Percentiles rank a stretch among this genome's conserved stretches.
Conservation (phyloP, 2,329 filamentous ascomycete genomes). For the Diaporthe citri region DNA sequence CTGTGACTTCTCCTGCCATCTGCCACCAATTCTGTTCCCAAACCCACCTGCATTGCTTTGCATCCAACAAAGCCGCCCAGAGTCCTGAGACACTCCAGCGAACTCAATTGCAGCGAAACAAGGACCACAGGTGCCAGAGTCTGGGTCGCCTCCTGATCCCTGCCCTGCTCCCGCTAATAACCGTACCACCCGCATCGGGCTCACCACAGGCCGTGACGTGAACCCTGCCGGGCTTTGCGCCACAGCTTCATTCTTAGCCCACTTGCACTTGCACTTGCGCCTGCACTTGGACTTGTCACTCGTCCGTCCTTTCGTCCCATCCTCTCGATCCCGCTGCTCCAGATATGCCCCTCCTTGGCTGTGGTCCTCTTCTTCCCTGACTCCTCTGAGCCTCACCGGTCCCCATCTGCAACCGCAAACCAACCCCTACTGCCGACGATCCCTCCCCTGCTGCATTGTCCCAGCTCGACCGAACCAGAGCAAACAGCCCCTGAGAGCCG, state of each 20-base stretch:
- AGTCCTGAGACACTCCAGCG: slow-evolving; percentile 15
- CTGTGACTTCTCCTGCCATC: background rate
- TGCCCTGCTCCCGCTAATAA: slow-evolving; percentile 24
- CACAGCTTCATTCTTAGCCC: slow-evolving; percentile 32
- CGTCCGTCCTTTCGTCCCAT: slow-evolving; percentile 6
- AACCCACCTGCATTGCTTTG: background rate
- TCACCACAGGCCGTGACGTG: slow-evolving; percentile 10
- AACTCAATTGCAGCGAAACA: slow-evolving; percentile 18
- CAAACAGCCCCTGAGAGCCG: slow-evolving; percentile 28
- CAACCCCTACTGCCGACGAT: background rate
- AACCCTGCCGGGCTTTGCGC: slow-evolving; percentile 31
- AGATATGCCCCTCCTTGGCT: slow-evolving; percentile 28
- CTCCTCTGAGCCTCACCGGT: background rate
- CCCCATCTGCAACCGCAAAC: background rate
- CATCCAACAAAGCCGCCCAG: slow-evolving; percentile 5
- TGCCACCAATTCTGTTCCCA: background rate
- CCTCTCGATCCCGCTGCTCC: slow-evolving; percentile 7
- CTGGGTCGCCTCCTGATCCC: slow-evolving; percentile 25
- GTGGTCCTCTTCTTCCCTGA: background rate
- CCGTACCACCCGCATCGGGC: background rate
- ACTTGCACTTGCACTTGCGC: background rate
- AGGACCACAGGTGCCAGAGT: background rate
- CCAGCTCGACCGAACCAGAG: background rate
- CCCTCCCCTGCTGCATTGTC: slow-evolving; percentile 9
- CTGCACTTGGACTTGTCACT: background rate